phyloP scores from a whole-genome alignment of 2,329 filamentous ascomycete genomes.

The Zymoseptoria tritici region DNA sequence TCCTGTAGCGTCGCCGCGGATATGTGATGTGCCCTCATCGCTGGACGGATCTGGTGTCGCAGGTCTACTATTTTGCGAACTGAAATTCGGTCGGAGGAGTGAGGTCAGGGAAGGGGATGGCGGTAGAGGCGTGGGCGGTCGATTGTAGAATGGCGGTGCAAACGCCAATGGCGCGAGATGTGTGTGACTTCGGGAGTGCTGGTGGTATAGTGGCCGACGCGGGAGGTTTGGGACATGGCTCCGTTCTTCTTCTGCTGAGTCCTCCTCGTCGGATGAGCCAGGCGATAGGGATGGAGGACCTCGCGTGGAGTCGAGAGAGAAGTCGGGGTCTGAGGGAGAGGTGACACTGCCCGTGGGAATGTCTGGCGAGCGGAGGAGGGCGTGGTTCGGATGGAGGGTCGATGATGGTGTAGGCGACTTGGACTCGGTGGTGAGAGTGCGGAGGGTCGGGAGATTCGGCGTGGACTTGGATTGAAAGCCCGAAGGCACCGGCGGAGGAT shows the following conservation, averaged over 20 bases:
- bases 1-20: conserved; percentile 28
- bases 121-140: conserved; percentile 88
- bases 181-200: conserved; percentile 38
- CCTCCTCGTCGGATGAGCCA: conserved; percentile 26
- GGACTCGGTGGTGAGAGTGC: conserved; percentile 22
- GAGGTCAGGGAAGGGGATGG: conserved; percentile 90
- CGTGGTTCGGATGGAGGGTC: conserved; percentile 9
- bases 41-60: conserved; percentile 90
- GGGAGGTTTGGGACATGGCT: conserved; percentile 23
- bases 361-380: conserved; percentile 10
- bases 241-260: conserved; percentile 25
- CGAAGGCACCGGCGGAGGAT: conserved; percentile 25
- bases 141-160: conserved; percentile 88
- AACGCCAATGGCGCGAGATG: conserved; percentile 43
- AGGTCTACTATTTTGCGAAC: conserved; percentile 66
- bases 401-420: conserved; percentile 7
- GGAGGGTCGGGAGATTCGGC: conserved; percentile 40
- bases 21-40: conserved; percentile 51
- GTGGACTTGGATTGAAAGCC: conserved; percentile 42
- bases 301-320: conserved; percentile 25
- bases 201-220: conserved; percentile 34
- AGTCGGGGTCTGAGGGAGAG: conserved; percentile 34
- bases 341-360: conserved; percentile 22
- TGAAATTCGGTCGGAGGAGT: conserved; percentile 66
- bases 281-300: conserved; percentile 22